phyloP scores from a whole-genome alignment of 768 basidiomycete species.

The Daedaleopsis nitida region DNA sequence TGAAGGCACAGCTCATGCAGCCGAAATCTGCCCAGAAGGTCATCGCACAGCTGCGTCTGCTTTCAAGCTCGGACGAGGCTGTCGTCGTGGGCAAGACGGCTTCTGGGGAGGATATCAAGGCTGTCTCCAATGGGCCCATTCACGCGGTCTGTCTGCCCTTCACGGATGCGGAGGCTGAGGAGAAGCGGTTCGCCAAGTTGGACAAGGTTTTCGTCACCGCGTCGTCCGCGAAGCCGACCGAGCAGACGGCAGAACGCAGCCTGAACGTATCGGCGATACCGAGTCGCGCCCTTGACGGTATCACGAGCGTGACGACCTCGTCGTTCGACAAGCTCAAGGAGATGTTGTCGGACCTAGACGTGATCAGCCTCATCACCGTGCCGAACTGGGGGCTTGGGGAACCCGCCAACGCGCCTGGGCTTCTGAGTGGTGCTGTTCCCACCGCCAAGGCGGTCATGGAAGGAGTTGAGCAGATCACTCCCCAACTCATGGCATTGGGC shows the following conservation, averaged over 20 bases:
- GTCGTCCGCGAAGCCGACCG: not conserved
- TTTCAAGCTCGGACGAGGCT: constrained; percentile 51
- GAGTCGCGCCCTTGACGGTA: constrained; percentile 6
- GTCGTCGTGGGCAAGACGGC: constrained; percentile 22
- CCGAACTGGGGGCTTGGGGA: constrained; percentile 75
- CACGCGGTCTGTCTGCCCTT: constrained; percentile 76
- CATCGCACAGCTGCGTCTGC: constrained; percentile 65
- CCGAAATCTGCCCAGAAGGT: constrained; percentile 71
- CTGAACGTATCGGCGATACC: constrained; percentile 1
- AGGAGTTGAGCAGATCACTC: constrained; percentile 72
- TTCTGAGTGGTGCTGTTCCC: constrained; percentile 76
- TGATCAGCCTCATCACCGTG: constrained; percentile 59
- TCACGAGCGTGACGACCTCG: constrained; percentile 47
- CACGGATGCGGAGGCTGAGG: constrained; percentile 63
- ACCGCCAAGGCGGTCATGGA: constrained; percentile 70
- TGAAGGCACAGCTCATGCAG: constrained; percentile 67
- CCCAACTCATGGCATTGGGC: constrained; percentile 75
- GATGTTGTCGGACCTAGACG: constrained; percentile 58
- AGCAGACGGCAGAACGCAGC: constrained; percentile 5
- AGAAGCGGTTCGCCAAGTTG: constrained; percentile 59
- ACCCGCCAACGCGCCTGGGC: constrained; percentile 65
- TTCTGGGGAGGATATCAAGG: constrained; percentile 31
- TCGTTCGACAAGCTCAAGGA: constrained; percentile 51
- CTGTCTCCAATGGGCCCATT: constrained; percentile 54
- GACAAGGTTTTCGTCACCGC: constrained; percentile 22